Base-by-base conservation (phyloP, 139 green algal genomes). In the Ettlia oleoabundans region DNA sequence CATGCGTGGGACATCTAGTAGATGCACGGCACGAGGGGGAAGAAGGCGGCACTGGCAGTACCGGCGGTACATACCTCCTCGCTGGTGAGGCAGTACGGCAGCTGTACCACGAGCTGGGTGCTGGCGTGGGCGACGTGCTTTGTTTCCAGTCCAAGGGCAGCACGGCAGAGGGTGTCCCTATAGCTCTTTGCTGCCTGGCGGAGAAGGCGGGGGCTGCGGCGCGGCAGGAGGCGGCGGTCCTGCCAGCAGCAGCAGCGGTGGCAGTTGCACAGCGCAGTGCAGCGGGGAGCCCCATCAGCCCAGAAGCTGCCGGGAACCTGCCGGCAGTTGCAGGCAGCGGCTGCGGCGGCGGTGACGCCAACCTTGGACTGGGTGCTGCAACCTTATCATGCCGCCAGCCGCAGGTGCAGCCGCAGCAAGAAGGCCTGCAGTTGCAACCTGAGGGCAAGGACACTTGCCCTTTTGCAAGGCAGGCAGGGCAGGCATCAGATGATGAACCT, bases 1-100 rank as follows among this genome's bases (percentile, higher is more conserved):
- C 43, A 33, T 15, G 6, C 41, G 10, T 22, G 8, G 32, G 72
- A 19, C 9, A 37, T 13, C 33, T 35, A 35, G 15, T 24, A 3
- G 30, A 28, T 9, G 38, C 43, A 1, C 9, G 33, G 21, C 21
- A 32, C 13, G 32, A 66, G 72, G 42, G 47, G 21, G 22, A 10
- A 4, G 51, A 30, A 1, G 72, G 53, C 1, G 32, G 30, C 10
- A 32, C 32, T 10, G 32, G 10, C 13, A 10, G 10, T 10, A 15
- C 47, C 10, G 47, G 47, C 47, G 47, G 47, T 10, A 15, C 33
- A 1, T 7, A 47, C 42, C 22, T 64, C 40, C 3, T 61, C 37
- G 37, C 42, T 41, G 74, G 70, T 18, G 42, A 43, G 47, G 26
- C 35, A 1, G 62, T 82, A 30, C 41, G 32, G 62, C 76, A 82